Base-by-base conservation (phyloP, 257 asterid species). In the Echites panduratus region DNA sequence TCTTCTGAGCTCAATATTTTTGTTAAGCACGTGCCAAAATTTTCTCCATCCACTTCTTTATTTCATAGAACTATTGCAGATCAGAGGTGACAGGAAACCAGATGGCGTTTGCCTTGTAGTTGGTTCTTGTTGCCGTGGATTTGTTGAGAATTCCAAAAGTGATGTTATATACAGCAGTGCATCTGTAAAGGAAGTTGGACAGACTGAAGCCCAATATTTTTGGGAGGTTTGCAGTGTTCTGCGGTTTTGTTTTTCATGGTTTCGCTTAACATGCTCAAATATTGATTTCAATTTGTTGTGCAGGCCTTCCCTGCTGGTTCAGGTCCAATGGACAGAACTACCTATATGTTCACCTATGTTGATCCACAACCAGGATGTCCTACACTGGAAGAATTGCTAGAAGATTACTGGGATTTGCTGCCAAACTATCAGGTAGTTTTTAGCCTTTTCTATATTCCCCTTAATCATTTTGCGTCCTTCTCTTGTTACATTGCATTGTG, bases 281-380 rank as follows among this genome's bases (percentile, higher is more conserved):
- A 40, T 66, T n/a, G 17, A 13, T 56, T 6, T 13, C 22, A 19
- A 58, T 29, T 73, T 82, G 76, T 79, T 73, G 38, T 19, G 62
- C 86, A 94, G 98, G 98, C 98, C 71, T 94, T 94, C 78, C 98
- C 98, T 68, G 93, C 98, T 71, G 97, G 98, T 66, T 91, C 98
- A 3, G 91, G 89, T 57, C 88, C 91, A 35, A 84, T 54, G 38
- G 96, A 89, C 56, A 95, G 98, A 83, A 94, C 98, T n/a, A 91
- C 93, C 6, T 94, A 94, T 73, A 91, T 94, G 98, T 94, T 94
- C 82, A 91, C 97, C 29, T 94, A 94, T 77, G 90, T 91, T 76
- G 80, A 76, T 77, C 98, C 98, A 4, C 90, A 86, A 72, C 98
- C 96, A 2, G 96, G 85, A 56, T 84, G 86, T 64, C 98, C 98